Conservation (phyloP, 495 filamentous ascomycete species). For the Barbatosphaeria neglecta region DNA sequence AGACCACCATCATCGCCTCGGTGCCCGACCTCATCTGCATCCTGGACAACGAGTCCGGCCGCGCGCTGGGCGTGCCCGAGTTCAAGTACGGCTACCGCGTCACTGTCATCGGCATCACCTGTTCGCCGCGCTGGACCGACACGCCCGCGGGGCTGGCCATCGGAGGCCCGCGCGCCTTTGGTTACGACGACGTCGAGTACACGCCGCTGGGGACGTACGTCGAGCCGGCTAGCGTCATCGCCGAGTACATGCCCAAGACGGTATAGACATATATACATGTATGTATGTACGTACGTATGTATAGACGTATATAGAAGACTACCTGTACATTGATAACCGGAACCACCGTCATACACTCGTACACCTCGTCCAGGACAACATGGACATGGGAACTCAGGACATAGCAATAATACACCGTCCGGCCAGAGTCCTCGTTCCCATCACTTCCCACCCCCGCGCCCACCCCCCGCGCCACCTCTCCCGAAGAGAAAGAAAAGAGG, state of each 20-base stretch:
- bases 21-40: conserved; percentile 42
- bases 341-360: no score
- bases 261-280: background rate
- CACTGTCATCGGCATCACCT: conserved; percentile 32
- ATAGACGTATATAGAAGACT: background rate
- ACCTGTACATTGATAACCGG: no score
- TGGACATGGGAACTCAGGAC: no score
- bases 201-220: conserved; percentile 4
- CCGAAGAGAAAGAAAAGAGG: background rate
- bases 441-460: no score
- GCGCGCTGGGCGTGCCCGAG: conserved; percentile 38
- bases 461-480: no score
- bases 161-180: conserved; percentile 17
- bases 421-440: no score
- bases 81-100: conserved; percentile 40
- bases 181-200: conserved; percentile 8
- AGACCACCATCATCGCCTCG: conserved; percentile 23
- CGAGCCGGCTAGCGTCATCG: conserved; percentile 20
- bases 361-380: no score
- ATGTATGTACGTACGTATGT: no score
- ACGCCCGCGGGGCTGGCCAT: conserved; percentile 19
- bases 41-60: conserved; percentile 35
- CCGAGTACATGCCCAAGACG: conserved; percentile 6
- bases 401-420: background rate
- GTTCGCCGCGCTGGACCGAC: conserved; percentile 32